Evolutionary conservation across 768 basidiomycete genomes (phyloP), one percentile per base, ranked within the genome.

Genomic region (Psilocybe sp.): DNA sequence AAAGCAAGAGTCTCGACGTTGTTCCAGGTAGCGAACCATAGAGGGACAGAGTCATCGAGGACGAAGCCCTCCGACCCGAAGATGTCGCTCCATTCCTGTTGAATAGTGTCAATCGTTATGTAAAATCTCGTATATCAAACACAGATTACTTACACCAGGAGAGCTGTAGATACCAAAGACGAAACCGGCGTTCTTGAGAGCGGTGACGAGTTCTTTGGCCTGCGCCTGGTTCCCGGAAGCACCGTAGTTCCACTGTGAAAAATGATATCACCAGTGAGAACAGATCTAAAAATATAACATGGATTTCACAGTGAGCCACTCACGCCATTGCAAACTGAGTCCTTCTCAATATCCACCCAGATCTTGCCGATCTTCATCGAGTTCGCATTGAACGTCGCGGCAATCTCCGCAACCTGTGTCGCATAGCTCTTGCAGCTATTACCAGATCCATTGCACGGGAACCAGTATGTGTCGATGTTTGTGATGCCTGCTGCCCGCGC

Each of bases 21-120:
- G 16, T 60, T 60, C 40, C 41, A 60, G 15, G 56, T 60, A 0
- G 59, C 59, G 37, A 60, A 60, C 56, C 59, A 60, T 5, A 60
- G 49, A 19, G 59, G 59, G 5, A 18, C 54, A 11, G 59, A 44
- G 32, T 36, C 45, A 28, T 60, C 59, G 12, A 60, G 52, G 13
- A 60, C 59, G 15, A 60, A 49, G 40, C 54, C 48, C 7, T 40
- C 47, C 9, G 59, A 60, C 0, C 48, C 40, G 14, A 49, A 49
- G 16, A 49, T 33, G n/a, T 18, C 42, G 32, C 43, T 44, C 43
- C 43, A 44, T 48, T 48, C 39, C 47, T 48, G 16, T 32, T 15
- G 12, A 12, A 36, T 37, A 11, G 2, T 19, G 4, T 35, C 23
- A 28, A 28, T 7, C 7, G 7, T 28, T 28, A n/a, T 28, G 23